phyloP scores from a whole-genome alignment of 1,284 basidiomycete genomes.

The Farysia itapuensis region DNA sequence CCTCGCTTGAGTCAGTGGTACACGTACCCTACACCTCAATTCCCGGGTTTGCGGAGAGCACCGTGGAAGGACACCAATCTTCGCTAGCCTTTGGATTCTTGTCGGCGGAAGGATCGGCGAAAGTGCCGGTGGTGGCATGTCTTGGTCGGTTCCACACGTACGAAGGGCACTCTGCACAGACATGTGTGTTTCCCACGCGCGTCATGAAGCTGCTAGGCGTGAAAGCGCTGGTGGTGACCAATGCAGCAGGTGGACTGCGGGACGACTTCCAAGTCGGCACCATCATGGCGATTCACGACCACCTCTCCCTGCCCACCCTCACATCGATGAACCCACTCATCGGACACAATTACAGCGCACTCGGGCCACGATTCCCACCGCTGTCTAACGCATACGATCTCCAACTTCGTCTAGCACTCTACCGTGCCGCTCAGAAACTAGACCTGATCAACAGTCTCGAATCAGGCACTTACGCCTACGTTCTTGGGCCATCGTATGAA shows the following conservation, averaged over 20 bases:
- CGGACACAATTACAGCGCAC: constrained; percentile 18
- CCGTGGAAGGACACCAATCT: constrained; percentile 75
- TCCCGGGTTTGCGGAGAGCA: constrained; percentile 32
- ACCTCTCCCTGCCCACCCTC: constrained; percentile 76
- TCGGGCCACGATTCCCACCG: constrained; percentile 70
- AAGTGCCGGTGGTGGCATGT: constrained; percentile 77
- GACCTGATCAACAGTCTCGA: constrained; percentile 3
- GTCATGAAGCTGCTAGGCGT: constrained; percentile 75
- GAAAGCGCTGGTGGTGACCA: constrained; percentile 76
- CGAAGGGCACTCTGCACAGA: constrained; percentile 70
- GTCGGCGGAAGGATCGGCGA: constrained; percentile 40
- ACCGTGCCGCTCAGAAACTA: constrained; percentile 70
- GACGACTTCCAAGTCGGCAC: constrained; percentile 75
- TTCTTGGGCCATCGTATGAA: constrained; percentile 76
- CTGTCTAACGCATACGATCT: constrained; percentile 77
- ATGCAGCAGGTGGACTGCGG: constrained; percentile 78
- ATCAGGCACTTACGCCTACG: constrained; percentile 77
- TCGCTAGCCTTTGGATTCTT: constrained; percentile 75
- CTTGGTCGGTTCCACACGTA: constrained; percentile 81
- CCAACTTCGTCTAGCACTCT: constrained; percentile 69
- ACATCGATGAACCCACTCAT: constrained; percentile 74
- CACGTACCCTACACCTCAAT: constrained; percentile 40
- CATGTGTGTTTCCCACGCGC: constrained; percentile 71
- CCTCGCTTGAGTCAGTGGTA: constrained; percentile 17
- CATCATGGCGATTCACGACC: constrained; percentile 78